Evolutionary conservation across 1,139 yeast genomes (phyloP).

Genomic region (Yamadazyma siamensis): DNA sequence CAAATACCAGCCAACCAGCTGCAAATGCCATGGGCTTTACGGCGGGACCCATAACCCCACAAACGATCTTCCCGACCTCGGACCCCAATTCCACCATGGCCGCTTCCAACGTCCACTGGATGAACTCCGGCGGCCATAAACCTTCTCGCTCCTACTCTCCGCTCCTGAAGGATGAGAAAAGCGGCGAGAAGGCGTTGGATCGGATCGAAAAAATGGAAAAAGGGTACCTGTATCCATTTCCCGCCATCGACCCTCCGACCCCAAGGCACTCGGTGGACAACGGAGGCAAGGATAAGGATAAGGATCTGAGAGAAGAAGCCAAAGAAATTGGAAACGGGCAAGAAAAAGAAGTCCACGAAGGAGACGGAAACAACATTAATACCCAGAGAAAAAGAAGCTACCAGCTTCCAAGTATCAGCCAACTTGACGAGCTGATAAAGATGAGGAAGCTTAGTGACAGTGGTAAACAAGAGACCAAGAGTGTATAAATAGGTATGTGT

Average conservation of each 20-base stretch:
- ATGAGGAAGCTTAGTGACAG: slow-evolving; percentile 13
- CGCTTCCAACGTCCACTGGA: slow-evolving; percentile 3
- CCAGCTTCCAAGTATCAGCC: slow-evolving; percentile 22
- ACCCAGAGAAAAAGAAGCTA: slow-evolving; percentile 5
- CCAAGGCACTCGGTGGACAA: slow-evolving; percentile 12
- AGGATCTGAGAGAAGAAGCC: slow-evolving; percentile 1
- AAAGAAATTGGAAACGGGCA: neutral
- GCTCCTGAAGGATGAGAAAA: slow-evolving; percentile 10
- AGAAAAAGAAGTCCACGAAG: neutral
- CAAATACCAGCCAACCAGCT: slow-evolving; percentile 6
- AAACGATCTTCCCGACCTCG: slow-evolving; percentile 5
- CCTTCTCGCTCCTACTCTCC: slow-evolving; percentile 14
- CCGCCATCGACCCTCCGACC: slow-evolving; percentile 16
- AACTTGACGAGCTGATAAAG: slow-evolving; percentile 33
- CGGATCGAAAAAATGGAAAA: slow-evolving; percentile 4
- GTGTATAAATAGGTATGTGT: neutral
- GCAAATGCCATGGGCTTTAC: too few relatives aligned
- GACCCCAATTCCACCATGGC: slow-evolving; percentile 5
- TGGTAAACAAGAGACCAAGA: neutral
- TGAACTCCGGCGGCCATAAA: slow-evolving; percentile 3
- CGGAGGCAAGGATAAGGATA: slow-evolving; percentile 1
- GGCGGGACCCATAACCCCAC: slow-evolving; percentile 2
- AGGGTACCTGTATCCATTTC: slow-evolving; percentile 5
- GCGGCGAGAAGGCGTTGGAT: slow-evolving; percentile 1
- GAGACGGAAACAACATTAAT: slow-evolving; percentile 1